Base-by-base conservation (phyloP, 2,329 filamentous ascomycete species). In the Penicillium sp. region DNA sequence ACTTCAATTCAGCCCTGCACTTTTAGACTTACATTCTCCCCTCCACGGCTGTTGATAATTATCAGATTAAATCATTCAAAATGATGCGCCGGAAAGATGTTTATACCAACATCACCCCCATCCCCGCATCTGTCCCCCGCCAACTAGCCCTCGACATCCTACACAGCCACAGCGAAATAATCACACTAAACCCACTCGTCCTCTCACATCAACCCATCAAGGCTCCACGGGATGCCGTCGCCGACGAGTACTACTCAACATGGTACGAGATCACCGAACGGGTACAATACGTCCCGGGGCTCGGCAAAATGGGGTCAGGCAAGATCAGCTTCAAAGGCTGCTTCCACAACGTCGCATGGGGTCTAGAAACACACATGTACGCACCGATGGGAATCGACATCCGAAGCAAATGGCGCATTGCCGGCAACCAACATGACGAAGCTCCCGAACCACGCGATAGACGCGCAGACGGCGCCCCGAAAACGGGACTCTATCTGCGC, bases 201-300 rank as follows among this genome's bases (percentile, higher is more conserved):
- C 85, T 89, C 61, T 86, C 89, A 60, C 84, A 90, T 57, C 83
- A 87, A 64, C 81, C 81, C 33, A 90, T 90, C 74, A 81, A 84
- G 47, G 82, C 90, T 2, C 90, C 91, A 0, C 69, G 81, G 25
- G 83, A 87, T 69, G 87, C 89, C 13, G 79, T 84, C 0, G 77
- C 85, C 17, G 90, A 94, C 65, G 91, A 96, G 77, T 84, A 81
- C 59, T 79, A 84, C 61, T 89, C 86, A 64, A 79, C 79, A 19
- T 96, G 92, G 92, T 95, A 93, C 76, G 84, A 85, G 49, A 78
- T 93, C 66, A 91, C 88, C 50, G 91, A 96, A 77, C 85, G 84
- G 68, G 87, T 95, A 66, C 81, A 84, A 52, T 92, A 91, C 69
- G 78, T 93, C 0, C 90, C 90, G 0, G 88, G 88, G 21, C 31